Base-by-base conservation (phyloP, 129 eudicot species). In the Centella asiatica region DNA sequence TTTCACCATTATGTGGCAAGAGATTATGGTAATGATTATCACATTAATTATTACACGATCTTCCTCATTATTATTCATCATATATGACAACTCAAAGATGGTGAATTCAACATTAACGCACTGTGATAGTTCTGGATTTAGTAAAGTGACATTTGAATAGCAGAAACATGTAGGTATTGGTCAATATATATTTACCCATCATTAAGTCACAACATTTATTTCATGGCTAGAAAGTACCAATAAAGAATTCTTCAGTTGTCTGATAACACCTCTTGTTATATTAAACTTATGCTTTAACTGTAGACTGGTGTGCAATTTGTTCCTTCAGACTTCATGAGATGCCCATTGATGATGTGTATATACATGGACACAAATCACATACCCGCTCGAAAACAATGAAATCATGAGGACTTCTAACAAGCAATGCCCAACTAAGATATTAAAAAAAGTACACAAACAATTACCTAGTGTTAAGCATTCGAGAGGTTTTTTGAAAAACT, bases 401-500 rank as follows among this genome's bases (percentile, higher is more conserved):
- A 48, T 11, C 4, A n/a, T 19, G 1, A 48, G 4, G 57, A 26
- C 24, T 29, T 57, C 17, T 33, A 57, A 31, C 39, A 15, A 33
- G 26, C 32, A 20, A 57, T 55, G 19, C 44, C 0, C 12, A 9
- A 7, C 37, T 57, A 26, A 33, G 19, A 15, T 19, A 32, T 31
- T 1, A 46, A 37, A 25, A 22, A 3, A 48, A 64, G 24, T 45
- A 55, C 46, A 26, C 57, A 51, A 49, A 73, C 9, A 62, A 70
- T 49, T 79, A 87, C 99, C 99, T 27, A 93, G 82, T 19, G 99
- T 93, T 73, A 87, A 78, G 85, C 99, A 93, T 74, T 87, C 99
- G 34, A 76, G 58, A 39, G 99, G 99, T 81, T 93, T 93, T 70
- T 85, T 85, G 14, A 87, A 85, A 75, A 93, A 93, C 78, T 93